phyloP scores from a whole-genome alignment of 768 basidiomycete species.

The Lactarius deliciosus region DNA sequence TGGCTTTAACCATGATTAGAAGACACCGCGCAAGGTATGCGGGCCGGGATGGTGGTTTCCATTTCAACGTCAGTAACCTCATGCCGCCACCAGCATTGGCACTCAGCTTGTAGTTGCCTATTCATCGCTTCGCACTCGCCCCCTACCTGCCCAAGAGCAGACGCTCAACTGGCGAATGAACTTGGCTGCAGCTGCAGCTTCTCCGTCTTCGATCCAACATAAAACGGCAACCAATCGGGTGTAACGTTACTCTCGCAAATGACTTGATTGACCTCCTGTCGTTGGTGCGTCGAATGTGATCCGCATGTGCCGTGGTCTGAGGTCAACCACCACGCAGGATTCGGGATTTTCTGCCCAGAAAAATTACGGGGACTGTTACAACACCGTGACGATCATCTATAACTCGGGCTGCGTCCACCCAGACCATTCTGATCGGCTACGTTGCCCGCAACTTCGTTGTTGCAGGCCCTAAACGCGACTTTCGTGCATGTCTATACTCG shows the following conservation, averaged over 20 bases:
- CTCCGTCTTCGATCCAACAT: constrained; percentile 4
- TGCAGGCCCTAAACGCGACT: constrained; percentile 17
- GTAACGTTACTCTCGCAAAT: constrained; percentile 6
- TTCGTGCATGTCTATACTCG: constrained; percentile 12
- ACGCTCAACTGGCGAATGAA: neutral
- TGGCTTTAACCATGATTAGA: neutral
- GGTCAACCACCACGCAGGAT: neutral
- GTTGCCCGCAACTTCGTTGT: constrained; percentile 5
- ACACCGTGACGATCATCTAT: constrained; percentile 17
- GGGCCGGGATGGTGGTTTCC: neutral
- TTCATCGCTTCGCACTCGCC: neutral
- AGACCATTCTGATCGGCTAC: constrained; percentile 23
- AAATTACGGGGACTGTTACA: constrained; percentile 5
- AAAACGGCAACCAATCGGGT: constrained; percentile 10
- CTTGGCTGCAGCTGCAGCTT: neutral
- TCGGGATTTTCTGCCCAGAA: constrained; percentile 7
- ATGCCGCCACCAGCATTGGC: neutral
- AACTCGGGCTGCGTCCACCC: constrained; percentile 6
- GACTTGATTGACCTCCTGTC: constrained; percentile 6
- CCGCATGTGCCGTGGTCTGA: neutral
- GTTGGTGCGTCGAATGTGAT: constrained; percentile 5
- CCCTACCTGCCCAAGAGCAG: constrained; percentile 10
- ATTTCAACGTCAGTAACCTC: neutral
- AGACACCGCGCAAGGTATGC: neutral
- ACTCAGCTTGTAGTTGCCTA: neutral